These are phyloP conservation scores for Albizia julibrissin DNA, from an alignment of 306 rosid genomes.

Conservation along the genomic window DNA sequence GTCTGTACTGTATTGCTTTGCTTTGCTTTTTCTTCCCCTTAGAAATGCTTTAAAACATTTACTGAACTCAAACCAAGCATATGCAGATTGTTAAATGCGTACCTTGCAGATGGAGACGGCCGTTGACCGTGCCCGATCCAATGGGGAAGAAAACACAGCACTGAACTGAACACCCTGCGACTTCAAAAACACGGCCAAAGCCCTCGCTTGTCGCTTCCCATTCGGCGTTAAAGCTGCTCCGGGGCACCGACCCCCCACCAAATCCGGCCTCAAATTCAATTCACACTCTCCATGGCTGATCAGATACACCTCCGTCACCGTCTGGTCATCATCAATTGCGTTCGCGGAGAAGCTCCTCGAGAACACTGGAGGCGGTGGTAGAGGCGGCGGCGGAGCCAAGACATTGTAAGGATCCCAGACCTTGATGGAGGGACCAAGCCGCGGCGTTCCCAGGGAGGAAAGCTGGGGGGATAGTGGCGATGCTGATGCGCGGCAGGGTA, in stretches of 20 bases:
- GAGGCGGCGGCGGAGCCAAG: conserved; percentile 48
- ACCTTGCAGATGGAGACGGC: conserved; percentile 82
- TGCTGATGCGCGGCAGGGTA: conserved; percentile 91
- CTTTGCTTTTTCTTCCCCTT: neutral
- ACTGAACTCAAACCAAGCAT: neutral
- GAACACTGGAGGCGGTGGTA: conserved; percentile 44
- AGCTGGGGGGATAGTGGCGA: conserved; percentile 97
- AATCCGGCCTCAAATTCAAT: conserved; percentile 71
- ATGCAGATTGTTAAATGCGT: neutral
- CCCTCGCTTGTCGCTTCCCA: conserved; percentile 93
- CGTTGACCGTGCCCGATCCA: conserved; percentile 85
- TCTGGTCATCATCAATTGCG: conserved; percentile 61
- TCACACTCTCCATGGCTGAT: conserved; percentile 92
- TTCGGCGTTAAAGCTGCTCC: conserved; percentile 62
- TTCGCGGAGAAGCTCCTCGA: conserved; percentile 64
- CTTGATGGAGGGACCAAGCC: conserved; percentile 91
- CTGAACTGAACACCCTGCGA: conserved; percentile 83
- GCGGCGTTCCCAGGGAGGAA: conserved; percentile 87
- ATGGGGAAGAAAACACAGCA: conserved; percentile 78
- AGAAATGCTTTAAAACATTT: neutral
- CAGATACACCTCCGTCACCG: conserved; percentile 73
- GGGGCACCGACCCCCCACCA: conserved; percentile 79
- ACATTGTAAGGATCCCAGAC: conserved; percentile 99
- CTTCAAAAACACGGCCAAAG: conserved; percentile 87
- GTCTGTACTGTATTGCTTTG: neutral